These are phyloP conservation scores for Decorospora gaudefroyi DNA, from an alignment of 2,329 filamentous ascomycete species.

Conservation along the genomic window DNA sequence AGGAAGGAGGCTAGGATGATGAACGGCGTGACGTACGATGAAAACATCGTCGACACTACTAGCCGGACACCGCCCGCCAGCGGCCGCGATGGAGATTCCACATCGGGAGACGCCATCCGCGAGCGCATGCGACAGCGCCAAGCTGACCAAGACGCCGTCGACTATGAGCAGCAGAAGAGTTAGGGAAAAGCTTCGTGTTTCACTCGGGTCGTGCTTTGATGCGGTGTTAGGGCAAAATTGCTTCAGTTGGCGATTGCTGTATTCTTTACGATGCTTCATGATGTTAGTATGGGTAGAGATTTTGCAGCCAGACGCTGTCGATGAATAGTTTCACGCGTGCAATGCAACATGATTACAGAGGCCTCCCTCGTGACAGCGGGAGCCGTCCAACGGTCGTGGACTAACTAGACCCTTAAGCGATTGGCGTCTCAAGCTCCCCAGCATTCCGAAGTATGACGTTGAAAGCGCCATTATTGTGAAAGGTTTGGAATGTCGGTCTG, in stretches of 20 bases:
- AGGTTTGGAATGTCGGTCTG: slow-evolving; percentile 16
- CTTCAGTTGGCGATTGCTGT: background rate
- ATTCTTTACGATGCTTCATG: slow-evolving; percentile 8
- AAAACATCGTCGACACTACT: slow-evolving; percentile 49
- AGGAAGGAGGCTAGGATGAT: slow-evolving; percentile 50
- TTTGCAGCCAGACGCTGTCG: background rate
- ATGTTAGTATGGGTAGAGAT: background rate
- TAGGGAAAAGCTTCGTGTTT: slow-evolving; percentile 13
- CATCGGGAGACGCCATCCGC: slow-evolving; percentile 67
- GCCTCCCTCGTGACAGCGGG: slow-evolving; percentile 1
- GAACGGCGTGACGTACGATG: slow-evolving; percentile 54
- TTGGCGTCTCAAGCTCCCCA: slow-evolving; percentile 16
- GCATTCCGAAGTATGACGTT: slow-evolving; percentile 22
- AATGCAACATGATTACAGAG: slow-evolving; percentile 5
- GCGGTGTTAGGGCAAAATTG: slow-evolving; percentile 11
- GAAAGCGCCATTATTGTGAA: slow-evolving; percentile 16
- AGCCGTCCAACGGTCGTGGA: slow-evolving; percentile 4
- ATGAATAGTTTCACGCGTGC: slow-evolving; percentile 3
- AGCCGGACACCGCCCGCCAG: slow-evolving; percentile 40
- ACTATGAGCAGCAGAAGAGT: slow-evolving; percentile 28
- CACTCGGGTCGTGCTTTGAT: slow-evolving; percentile 7
- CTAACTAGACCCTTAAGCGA: slow-evolving; percentile 17
- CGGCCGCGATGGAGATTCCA: slow-evolving; percentile 52
- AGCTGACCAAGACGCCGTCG: slow-evolving; percentile 32
- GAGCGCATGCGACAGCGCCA: slow-evolving; percentile 52